These are phyloP conservation scores for Endotrypanum monterogeii DNA, from an alignment of 208 protist species.

Conservation along the genomic window DNA sequence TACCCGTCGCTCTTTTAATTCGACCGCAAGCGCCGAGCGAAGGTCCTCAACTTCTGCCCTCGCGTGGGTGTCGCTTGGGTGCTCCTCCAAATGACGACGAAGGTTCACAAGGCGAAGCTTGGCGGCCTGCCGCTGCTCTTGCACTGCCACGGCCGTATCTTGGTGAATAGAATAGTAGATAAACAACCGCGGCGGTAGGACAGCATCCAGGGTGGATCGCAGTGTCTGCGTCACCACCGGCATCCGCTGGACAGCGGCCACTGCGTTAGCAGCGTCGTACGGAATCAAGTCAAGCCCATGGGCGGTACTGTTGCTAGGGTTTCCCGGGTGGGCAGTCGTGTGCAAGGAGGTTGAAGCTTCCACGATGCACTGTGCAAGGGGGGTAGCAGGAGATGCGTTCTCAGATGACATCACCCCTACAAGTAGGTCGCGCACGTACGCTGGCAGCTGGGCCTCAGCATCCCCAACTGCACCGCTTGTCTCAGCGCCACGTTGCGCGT, in stretches of 20 bases:
- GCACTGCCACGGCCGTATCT: conserved; percentile 23
- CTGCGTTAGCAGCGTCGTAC: neutral
- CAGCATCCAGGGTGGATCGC: conserved; percentile 29
- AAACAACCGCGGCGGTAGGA: conserved; percentile 47
- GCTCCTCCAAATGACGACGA: conserved; percentile 9
- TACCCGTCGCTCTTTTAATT: conserved; percentile 20
- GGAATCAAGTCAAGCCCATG: neutral
- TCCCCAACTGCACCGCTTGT: neutral
- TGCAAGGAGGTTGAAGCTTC: neutral
- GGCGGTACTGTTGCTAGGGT: neutral
- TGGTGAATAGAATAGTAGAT: conserved; percentile 32
- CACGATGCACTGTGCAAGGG: neutral
- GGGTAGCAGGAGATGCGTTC: neutral
- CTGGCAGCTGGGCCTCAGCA: conserved; percentile 14
- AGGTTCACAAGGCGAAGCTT: conserved; percentile 11
- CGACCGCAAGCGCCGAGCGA: conserved; percentile 5
- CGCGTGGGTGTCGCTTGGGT: conserved; percentile 22
- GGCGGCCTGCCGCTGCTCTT: conserved; percentile 25
- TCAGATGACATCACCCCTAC: conserved; percentile 1
- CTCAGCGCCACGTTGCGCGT: neutral
- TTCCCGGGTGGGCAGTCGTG: neutral
- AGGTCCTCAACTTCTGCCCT: conserved; percentile 17
- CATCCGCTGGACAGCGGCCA: conserved; percentile 1
- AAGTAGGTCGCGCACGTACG: conserved; percentile 21
- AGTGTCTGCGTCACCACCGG: conserved; percentile 24